Base-by-base conservation (phyloP, 2,329 filamentous ascomycete genomes). In the Dryadomyces quercus-mongolicae region DNA sequence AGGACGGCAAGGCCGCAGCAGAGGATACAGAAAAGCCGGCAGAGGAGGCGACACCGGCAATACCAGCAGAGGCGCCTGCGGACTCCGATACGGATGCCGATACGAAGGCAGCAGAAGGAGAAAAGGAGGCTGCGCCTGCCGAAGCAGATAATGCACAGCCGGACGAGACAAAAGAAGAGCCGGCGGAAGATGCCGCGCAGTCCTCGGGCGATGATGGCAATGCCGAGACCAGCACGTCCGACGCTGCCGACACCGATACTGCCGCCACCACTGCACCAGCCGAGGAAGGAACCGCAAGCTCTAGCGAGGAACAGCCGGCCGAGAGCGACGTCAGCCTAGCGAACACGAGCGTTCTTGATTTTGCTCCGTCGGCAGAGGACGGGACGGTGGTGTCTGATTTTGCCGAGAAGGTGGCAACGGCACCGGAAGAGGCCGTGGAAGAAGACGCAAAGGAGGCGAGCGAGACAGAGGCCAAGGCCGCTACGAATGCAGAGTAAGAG, bases 1-100 rank as follows among this genome's bases (percentile, higher is more conserved):
- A n/a, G 12, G 44, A 47, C 20, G 44, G n/a, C 44, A 18, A 9
- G 20, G n/a, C 44, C 18, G 53, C 52, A 4, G 56, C 65, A 31
- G 64, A 64, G 48, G 58, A 62, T 12, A 59, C 61, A 42, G 56
- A 59, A 36, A 62, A 62, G 5, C 42, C 9, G 48, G 20, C 2
- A 42, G 42, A n/a, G 36, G 16, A 20, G 12, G 20, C 1, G 15
- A 12, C 22, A 31, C 34, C 34, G 36, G 43, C 22, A 6, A 6
- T 40, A 8, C 9, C 40, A 1, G 20, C 43, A 16, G 44, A 12
- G 10, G 20, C 44, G 10, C 12, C 21, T 46, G 21, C 25, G 4
- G 4, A 40, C 6, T 5, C 36, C 36, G 34, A 52, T 5, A 44
- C 46, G 7, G 31, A 38, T n/a, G 31, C 16, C 2, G 18, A 21